Base-by-base conservation (phyloP, 192 early-diverging fungal species). In the Rhizoclosmatium globosum region DNA sequence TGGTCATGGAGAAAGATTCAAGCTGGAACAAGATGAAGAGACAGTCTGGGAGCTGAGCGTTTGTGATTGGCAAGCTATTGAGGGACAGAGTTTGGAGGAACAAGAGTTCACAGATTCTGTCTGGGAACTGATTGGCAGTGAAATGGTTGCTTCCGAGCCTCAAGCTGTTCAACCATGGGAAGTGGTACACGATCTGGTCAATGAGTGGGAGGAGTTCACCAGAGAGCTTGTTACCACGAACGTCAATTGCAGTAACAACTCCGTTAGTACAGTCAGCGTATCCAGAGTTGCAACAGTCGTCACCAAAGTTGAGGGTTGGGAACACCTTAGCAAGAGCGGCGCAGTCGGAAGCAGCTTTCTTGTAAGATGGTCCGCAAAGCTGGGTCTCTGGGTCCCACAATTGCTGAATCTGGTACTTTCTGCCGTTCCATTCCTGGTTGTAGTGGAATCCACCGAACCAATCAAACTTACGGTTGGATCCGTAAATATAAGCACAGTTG, bases 361-460 rank as follows among this genome's bases (percentile, higher is more conserved):
- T 31, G 23, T 66, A 66, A 0, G 11, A 66, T 17, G 64, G 64
- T 17, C 64, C 64, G 64, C 64, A 66, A 11, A 66, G 43, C 23
- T 66, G 64, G 13, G 38, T 66, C 43, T 11, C 64, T 11, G 45
- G 15, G 44, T 83, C 78, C 80, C 81, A 83, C 62, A 82, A 83
- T 46, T 69, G 71, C 53, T 83, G 82, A 46, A 83, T 84, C 45
- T 72, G 56, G 67, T 83, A 83, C n/a, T 83, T 56, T 43, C 58
- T 47, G 0, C 78, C 82, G 42, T 69, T 69, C 58, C 81, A 64
- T 41, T 71, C 78, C 56, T 76, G 64, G 56, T 83, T 83, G 23
- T 81, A 83, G 41, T 64, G 66, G 62, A 64, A 74, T 43, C 82
- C 82, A 50, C 76, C 74, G 38, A 59, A 64, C 19, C 60, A 59